These are phyloP conservation scores for Umbelopsis sp. DNA, from an alignment of 192 early-diverging fungal species.

Conservation along the genomic window DNA sequence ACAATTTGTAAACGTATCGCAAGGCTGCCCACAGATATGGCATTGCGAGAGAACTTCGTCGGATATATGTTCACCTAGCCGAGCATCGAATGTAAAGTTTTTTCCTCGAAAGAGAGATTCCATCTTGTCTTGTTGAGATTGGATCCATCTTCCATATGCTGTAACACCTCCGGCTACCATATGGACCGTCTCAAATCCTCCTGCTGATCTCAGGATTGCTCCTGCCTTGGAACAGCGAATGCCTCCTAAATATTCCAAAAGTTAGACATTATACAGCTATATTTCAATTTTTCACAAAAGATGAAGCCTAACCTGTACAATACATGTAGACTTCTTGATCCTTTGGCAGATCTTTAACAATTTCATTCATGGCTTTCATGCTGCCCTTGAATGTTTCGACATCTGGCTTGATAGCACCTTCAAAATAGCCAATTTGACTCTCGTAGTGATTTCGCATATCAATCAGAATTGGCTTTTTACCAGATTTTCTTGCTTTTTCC, in stretches of 20 bases:
- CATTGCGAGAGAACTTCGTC: conserved; percentile 66
- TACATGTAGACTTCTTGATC: conserved; percentile 79
- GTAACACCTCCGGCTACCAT: conserved; percentile 75
- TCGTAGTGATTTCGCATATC: conserved; percentile 87
- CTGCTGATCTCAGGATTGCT: conserved; percentile 62
- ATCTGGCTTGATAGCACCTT: conserved; percentile 66
- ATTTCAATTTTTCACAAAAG: background rate
- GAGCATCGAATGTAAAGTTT: conserved; percentile 84
- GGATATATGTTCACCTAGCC: conserved; percentile 71
- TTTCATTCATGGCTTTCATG: conserved; percentile 62
- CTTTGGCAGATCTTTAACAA: conserved; percentile 50
- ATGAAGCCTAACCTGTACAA: conserved; percentile 50
- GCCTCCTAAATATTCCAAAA: conserved; percentile 46
- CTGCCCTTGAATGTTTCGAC: conserved; percentile 75
- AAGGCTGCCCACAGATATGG: conserved; percentile 67
- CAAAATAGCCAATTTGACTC: conserved; percentile 71
- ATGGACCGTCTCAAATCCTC: conserved; percentile 67
- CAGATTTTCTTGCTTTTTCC: conserved; percentile 32
- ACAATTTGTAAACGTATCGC: conserved; percentile 71
- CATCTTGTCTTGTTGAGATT: conserved; percentile 31
- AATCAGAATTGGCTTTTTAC: conserved; percentile 55
- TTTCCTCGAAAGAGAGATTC: conserved; percentile 70
- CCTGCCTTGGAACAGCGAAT: conserved; percentile 83
- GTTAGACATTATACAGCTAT: background rate
- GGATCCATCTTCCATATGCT: conserved; percentile 69